These are phyloP conservation scores for Musa balbisiana DNA, from an alignment of 202 grass and related monocot species.

Conservation along the genomic window DNA sequence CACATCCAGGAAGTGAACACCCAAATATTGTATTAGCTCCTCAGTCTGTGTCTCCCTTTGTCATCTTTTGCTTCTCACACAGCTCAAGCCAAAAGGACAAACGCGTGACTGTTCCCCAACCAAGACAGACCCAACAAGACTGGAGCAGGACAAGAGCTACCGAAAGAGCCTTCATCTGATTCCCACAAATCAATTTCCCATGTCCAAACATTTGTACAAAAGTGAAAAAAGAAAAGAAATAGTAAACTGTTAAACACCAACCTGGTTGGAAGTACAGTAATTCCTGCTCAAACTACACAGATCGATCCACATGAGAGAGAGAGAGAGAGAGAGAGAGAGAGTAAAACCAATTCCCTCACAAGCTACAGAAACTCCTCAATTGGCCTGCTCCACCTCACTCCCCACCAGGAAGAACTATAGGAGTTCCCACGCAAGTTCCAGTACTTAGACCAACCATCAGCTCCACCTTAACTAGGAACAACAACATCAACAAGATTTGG, in stretches of 20 bases:
- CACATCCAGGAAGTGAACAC: too few species aligned
- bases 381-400: neutral
- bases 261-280: constrained; percentile 2
- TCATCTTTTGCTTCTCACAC: neutral
- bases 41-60: neutral
- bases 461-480: neutral
- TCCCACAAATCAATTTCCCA: constrained; percentile 2
- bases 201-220: neutral
- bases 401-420: neutral
- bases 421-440: neutral
- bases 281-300: neutral
- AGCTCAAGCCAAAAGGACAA: neutral
- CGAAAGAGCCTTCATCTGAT: neutral
- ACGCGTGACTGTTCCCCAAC: neutral
- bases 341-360: neutral
- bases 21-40: neutral
- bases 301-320: constrained; percentile 1
- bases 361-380: neutral
- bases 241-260: neutral
- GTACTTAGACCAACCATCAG: neutral
- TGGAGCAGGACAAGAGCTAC: neutral
- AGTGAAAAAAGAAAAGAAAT: neutral
- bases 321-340: neutral
- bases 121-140: neutral
- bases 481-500: neutral